phyloP scores from a whole-genome alignment of 176 grass and related monocot species.

The barley (Hordeum vulgare) region MorexV3_pseudomolecules_assembly NC_058520.1:43910146-43910645 shows the following conservation, averaged over 20 bases:
- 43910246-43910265: not conserved
- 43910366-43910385: no score
- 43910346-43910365: no score
- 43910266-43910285: not conserved
- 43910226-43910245: not conserved
- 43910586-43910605: slow-evolving; percentile 20
- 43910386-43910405: no score
- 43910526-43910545: not conserved
- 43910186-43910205: not conserved
- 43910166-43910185: not conserved
- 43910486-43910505: not conserved
- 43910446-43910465: not conserved
- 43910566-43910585: not conserved
- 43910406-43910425: no score
- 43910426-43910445: not conserved
- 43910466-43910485: not conserved
- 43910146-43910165: not conserved
- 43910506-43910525: not conserved
- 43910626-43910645: not conserved
- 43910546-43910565: not conserved
- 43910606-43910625: not conserved
- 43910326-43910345: slow-evolving; percentile 4
- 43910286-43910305: not conserved
- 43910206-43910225: not conserved
- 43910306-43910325: slow-evolving; percentile 5